Base-by-base conservation (phyloP, 306 rosid genomes). In the Trifolium dubium region DNA sequence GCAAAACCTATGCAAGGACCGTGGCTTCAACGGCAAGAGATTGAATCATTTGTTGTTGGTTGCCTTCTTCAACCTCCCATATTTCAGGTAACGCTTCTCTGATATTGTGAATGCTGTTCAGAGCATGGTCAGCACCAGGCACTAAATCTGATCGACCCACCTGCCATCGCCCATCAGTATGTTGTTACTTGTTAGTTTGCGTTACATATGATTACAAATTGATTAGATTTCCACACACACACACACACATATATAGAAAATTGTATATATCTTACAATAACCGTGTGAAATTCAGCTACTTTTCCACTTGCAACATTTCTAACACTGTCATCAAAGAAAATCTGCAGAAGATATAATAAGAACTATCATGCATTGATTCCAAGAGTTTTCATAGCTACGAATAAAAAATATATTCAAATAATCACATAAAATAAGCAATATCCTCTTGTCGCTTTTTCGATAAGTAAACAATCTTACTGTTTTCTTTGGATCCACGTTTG, bases 61-160 rank as follows among this genome's bases (percentile, higher is more conserved):
- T 78, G 4, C 29, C 77, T 49, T 73, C 82, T 63, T 73, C 80
- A 37, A 71, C 65, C 51, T 84, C 88, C 96, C 96, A 88, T 83
- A 90, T 79, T 83, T 90, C 94, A 51, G 98, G 94, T 17, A 90
- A 30, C 64, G 94, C 96, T 79, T 90, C 96, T 85, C 80, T 88
- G 78, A 92, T 90, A 77, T 92, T 90, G 78, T 92, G 96, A 79
- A 90, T 90, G 88, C 94, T 92, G 19, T 84, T 77, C 65, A 92
- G 84, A 12, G 83, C 94, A 85, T 88, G 82, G 75, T 92, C 96
- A 23, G 96, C 98, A 44, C 89, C 94, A 4, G 92, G 86, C 44
- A 87, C 92, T 82, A 86, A 70, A 19, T 71, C 89, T 15, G 92
- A 85, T 50, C 85, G 80, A 7, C 96, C 98, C 43, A 92, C 89